These are phyloP conservation scores for Neurospora pannonica DNA, from an alignment of 495 filamentous ascomycete genomes.

Conservation along the genomic window DNA sequence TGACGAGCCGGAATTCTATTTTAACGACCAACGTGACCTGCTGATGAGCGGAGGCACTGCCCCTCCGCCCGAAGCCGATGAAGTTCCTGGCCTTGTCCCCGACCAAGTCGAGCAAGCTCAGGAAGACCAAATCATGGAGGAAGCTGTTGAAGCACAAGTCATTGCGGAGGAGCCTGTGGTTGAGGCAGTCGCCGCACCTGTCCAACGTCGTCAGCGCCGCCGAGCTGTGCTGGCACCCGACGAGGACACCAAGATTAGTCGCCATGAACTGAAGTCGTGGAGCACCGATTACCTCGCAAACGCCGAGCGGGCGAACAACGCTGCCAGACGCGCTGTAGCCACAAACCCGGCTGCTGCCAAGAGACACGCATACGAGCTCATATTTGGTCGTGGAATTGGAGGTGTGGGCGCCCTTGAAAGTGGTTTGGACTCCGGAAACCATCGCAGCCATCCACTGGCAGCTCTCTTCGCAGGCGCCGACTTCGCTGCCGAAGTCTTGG, in stretches of 20 bases:
- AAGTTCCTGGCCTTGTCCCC: slow-evolving; percentile 1
- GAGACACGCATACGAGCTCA: slow-evolving; percentile 32
- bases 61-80: slow-evolving; percentile 1
- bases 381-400: slow-evolving; percentile 36
- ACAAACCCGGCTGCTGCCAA: slow-evolving; percentile 25
- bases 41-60: slow-evolving; percentile 8
- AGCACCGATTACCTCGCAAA: slow-evolving; percentile 48
- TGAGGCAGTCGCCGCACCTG: slow-evolving; percentile 13
- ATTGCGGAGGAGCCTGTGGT: slow-evolving; percentile 4
- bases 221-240: slow-evolving; percentile 26
- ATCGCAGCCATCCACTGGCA: slow-evolving; percentile 26
- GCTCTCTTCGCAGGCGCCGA: slow-evolving; percentile 27
- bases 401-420: slow-evolving; percentile 23
- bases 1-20: background rate
- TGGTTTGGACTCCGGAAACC: slow-evolving; percentile 5
- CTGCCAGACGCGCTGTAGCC: slow-evolving; percentile 9
- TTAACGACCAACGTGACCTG: slow-evolving; percentile 14
- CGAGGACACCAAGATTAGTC: slow-evolving; percentile 39
- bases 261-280: slow-evolving; percentile 48
- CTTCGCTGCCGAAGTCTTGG: slow-evolving; percentile 19
- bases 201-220: slow-evolving; percentile 19
- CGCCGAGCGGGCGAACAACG: slow-evolving; percentile 36
- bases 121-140: background rate
- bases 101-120: slow-evolving; percentile 3
- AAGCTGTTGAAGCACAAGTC: slow-evolving; percentile 1